phyloP scores from a whole-genome alignment of 805 yeast species.

The Schwanniomyces sp. region DNA sequence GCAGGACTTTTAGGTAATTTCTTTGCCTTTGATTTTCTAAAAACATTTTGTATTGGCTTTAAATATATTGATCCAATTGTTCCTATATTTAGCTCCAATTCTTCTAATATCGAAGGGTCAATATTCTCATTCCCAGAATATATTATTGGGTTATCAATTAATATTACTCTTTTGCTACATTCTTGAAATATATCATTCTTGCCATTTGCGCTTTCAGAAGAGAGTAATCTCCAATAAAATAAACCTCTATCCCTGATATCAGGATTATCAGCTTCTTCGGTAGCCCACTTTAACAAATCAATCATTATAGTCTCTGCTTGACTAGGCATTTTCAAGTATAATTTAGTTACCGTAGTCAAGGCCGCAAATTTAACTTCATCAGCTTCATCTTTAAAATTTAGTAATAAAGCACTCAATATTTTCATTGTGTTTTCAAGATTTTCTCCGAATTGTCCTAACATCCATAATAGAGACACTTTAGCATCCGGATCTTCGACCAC shows the following conservation, averaged over 20 bases:
- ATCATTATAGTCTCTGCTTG: slow-evolving; percentile 58
- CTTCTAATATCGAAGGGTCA: slow-evolving; percentile 72
- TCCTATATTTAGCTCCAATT: slow-evolving; percentile 79
- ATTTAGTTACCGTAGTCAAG: slow-evolving; percentile 72
- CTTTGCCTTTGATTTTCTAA: slow-evolving; percentile 60
- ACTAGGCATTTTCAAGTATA: slow-evolving; percentile 57
- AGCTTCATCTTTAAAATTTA: slow-evolving; percentile 59
- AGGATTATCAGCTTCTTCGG: slow-evolving; percentile 76
- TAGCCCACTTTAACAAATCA: slow-evolving; percentile 60
- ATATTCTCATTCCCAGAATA: slow-evolving; percentile 66
- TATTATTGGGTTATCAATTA: slow-evolving; percentile 62
- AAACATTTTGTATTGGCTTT: slow-evolving; percentile 80
- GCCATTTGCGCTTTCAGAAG: slow-evolving; percentile 39
- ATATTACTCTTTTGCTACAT: slow-evolving; percentile 49
- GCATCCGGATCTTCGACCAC: slow-evolving; percentile 74
- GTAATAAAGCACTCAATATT: slow-evolving; percentile 41
- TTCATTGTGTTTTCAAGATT: slow-evolving; percentile 40
- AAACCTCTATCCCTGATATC: slow-evolving; percentile 84
- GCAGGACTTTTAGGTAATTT: slow-evolving; percentile 49
- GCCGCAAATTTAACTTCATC: slow-evolving; percentile 72
- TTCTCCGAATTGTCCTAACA: slow-evolving; percentile 69
- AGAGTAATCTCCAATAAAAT: slow-evolving; percentile 80
- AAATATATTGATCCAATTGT: slow-evolving; percentile 79
- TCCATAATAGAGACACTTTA: slow-evolving; percentile 78
- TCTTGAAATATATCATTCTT: slow-evolving; percentile 41